Conservation (phyloP, 495 filamentous ascomycete genomes). For the Xylaria castorea region DNA sequence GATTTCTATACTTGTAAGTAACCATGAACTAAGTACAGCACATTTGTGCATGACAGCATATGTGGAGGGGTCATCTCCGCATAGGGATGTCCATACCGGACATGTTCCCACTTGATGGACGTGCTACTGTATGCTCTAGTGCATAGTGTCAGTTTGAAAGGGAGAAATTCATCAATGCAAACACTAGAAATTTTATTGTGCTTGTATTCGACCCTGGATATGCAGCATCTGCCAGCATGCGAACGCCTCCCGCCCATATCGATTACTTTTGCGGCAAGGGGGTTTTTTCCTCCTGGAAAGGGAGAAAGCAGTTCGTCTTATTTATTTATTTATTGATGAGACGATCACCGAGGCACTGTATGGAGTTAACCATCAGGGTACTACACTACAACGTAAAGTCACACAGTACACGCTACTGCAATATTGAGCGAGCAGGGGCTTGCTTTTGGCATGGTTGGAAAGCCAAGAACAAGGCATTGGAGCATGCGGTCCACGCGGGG, state of each 20-base stretch:
- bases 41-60: conserved; percentile 19
- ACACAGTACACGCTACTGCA: conserved; percentile 17
- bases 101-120: conserved; percentile 16
- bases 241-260: not conserved
- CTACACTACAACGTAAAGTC: not conserved
- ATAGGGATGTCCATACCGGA: not conserved
- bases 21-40: not conserved
- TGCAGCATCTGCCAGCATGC: not conserved
- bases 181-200: not conserved
- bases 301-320: conserved; percentile 9
- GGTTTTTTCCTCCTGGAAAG: not conserved
- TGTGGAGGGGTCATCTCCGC: conserved; percentile 29
- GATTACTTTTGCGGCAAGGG: conserved; percentile 2
- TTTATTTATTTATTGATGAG: too few species aligned
- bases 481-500: conserved; percentile 15
- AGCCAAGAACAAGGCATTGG: conserved; percentile 23
- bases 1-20: not conserved
- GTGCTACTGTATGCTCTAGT: conserved; percentile 12
- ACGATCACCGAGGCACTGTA: conserved; percentile 13
- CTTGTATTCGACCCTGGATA: not conserved
- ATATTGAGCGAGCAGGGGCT: not conserved
- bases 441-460: conserved; percentile 22
- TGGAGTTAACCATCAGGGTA: not conserved
- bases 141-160: not conserved
- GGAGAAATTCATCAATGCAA: not conserved